Base-by-base conservation (phyloP, 805 yeast species). In the Lachancea meyersii region DNA sequence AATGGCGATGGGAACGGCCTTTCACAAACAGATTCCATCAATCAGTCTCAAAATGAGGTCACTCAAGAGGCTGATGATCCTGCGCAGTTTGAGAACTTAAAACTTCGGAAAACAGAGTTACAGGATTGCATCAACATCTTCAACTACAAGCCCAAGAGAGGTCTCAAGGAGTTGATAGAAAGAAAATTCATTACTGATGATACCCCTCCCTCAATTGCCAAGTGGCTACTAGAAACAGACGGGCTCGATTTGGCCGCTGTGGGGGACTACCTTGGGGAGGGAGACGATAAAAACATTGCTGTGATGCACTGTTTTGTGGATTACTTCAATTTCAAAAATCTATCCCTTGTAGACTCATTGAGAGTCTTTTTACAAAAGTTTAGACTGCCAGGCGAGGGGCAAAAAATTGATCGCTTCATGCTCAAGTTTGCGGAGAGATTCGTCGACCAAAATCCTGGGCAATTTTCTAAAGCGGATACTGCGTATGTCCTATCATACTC, bases 301-400 rank as follows among this genome's bases (percentile, higher is more conserved):
- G 78, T 82, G 30, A 88, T 91, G 97, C 96, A 89, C 63, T 83
- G 87, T 5, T 93, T 93, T 68, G 95, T 91, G 22, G 96, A 89
- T 57, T 67, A 73, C 49, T 81, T 93, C 80, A 86, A 88, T 43
- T 91, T 93, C 61, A 66, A 73, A 4, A 71, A 72, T 26, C 60
- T 73, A 50, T 69, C 79, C 1, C 88, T 93, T 58, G 88, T 89
- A 13, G 95, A 82, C 52, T 94, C 97, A 0, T 69, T 93, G 68
- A 76, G 98, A 51, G 70, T 67, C 13, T 87, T 87, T 56, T 71
- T 93, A 46, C 98, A 94, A 58, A 73, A 79, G 37, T 94, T 93
- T 67, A 74, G 98, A 61, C 73, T 93, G 46, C 98, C 99, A 2
- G 99, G 99, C 39, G 99, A 93, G 66, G 89, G 96, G 4, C 99